Base-by-base conservation (phyloP, 2,329 filamentous ascomycete genomes). In the Apiospora malaysiana region DNA sequence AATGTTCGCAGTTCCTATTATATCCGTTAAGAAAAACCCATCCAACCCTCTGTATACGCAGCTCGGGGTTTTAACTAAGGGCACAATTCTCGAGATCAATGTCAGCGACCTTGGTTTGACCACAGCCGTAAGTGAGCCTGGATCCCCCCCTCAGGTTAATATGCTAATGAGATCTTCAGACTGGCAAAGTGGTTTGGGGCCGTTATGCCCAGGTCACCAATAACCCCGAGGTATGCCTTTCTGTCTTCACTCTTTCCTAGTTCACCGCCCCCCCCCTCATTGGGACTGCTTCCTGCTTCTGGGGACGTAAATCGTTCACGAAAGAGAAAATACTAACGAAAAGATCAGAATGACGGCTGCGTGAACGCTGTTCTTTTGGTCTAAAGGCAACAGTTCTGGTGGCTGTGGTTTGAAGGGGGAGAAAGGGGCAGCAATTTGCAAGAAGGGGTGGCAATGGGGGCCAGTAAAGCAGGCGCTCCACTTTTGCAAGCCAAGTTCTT, bases 171-270 rank as follows among this genome's bases (percentile, higher is more conserved):
- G 10, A 2, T 23, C n/a, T 51, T 51, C 10, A 51, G 47, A 91
- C 91, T 73, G 96, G 96, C 73, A 98, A 98, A 84, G 94, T 97
- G 10, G 94, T 95, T 8, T 98, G 95, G 95, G 94, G 94, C 2
- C 21, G 47, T 2, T 74, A 77, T 72, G 77, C 76, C 18, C 76
- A 81, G 72, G 76, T 82, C 45, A 83, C 81, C 7, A 88, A 87
- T 78, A 85, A 84, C 75, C 83, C 84, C 5, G 85, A 68, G 67
- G 42, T 45, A 45, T 45, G 42, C 2, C 10, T 16, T 45, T 18
- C 42, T 10, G 40, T 12, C 4, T 18, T 45, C 4, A 45, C 16
- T 16, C 42, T 45, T 45, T 18, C 16, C 42, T 18, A n/a, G n/a
- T n/a, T n/a, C n/a, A n/a, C n/a, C n/a, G n/a, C n/a, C n/a, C n/a